Base-by-base conservation (phyloP, 1,139 yeast genomes). In the Saccharomyces hybrid region DNA sequence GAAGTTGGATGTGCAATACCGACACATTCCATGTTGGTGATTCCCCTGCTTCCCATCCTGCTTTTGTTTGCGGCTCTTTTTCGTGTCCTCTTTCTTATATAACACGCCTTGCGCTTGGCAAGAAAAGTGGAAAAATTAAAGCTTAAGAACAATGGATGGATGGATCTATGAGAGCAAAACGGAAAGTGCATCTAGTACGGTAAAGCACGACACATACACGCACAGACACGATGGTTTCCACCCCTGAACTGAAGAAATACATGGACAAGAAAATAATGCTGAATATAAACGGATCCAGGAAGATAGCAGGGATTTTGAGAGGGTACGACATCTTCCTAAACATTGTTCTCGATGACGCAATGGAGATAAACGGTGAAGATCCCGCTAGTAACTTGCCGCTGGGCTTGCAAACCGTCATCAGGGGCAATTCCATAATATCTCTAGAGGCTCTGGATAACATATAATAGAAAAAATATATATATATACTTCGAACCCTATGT, bases 321-420 rank as follows among this genome's bases (percentile, higher is more conserved):
- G 96, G 96, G 9, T 88, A 82, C 67, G 96, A 88, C 67, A 73
- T 81, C 11, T 88, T 87, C 66, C 71, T 88, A 64, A 88, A 88
- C 66, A 73, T 88, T 34, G 90, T 89, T 1, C 68, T 88, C 34
- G 88, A 83, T 49, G 88, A 86, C 53, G 90, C 93, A 1, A 76
- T 83, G 26, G 95, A 87, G 66, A 50, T 69, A 74, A 31, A 48
- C 6, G 60, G 71, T 75, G 52, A 76, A 75, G 63, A 76, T 82
- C n/a, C 24, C 2, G 55, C 93, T 86, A 7, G 79, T 82, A 58
- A 60, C 28, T 53, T 56, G n/a, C 58, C 62, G 9, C 51, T 68
- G 48, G 71, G 71, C 5, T 53, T 62, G 34, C 69, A 65, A 47
- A 74, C 77, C n/a, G 79, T 80, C 31, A 71, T 82, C 3, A 72